Evolutionary conservation across 2,329 filamentous ascomycete species (phyloP), one percentile per base, ranked within the genome.

Genomic region (Oidium heveae): DNA sequence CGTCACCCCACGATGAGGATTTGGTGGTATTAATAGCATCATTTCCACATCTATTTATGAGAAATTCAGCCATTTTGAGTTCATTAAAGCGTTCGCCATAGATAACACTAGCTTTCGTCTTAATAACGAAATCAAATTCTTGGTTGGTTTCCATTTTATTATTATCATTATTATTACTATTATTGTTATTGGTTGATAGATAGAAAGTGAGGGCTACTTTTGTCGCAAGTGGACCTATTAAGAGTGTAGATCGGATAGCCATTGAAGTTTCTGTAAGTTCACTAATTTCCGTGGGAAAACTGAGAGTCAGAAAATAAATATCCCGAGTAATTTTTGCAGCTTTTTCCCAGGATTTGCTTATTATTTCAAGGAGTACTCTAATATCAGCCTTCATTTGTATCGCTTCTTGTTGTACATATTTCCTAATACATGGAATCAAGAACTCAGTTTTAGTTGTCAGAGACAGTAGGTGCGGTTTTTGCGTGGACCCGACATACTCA

Each of bases 21-120:
- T 58, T 63, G n/a, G 64, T 63, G 57, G 69, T 68, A 59, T 60
- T 65, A 59, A 55, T 64, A 57, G 58, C 59, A 52, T 59, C 55
- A 2, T 62, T 59, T 32, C 51, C 52, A 62, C 81, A 68, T 64
- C 74, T 72, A 37, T 73, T 73, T 13, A 69, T 66, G 58, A 91
- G 63, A 59, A 84, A 87, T 55, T 86, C 82, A n/a, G 69, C 71
- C 70, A 91, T 80, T 66, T 85, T 87, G 52, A 71, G 75, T 59
- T 79, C 77, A 59, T 86, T 84, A 65, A 88, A 87, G 57, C 75
- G 73, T 67, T 89, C 84, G 0, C 85, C 85, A 64, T 91, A 91
- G 1, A 86, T 70, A 0, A 88, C 77, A 54, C 70, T 72, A 0
- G 79, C 82, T 22, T 68, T 69, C 1, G 74, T 71, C 6, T 67